phyloP scores from a whole-genome alignment of 2,329 filamentous ascomycete species.

The Phaeosphaeria sp. region DNA sequence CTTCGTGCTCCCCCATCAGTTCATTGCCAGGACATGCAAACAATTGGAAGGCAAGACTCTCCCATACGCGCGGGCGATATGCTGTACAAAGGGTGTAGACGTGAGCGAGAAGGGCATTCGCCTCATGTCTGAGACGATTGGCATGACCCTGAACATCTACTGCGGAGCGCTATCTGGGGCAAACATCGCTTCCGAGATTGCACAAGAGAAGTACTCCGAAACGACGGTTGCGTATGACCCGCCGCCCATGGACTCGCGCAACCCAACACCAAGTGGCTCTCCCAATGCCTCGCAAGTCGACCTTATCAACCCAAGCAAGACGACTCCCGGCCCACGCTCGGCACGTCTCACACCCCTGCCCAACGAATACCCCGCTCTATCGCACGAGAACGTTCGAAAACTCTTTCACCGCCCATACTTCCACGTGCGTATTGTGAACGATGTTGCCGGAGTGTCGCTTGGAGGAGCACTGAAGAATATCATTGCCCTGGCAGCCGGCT shows the following conservation, averaged over 20 bases:
- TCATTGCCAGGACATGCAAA: slow-evolving; percentile 85
- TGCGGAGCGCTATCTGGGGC: slow-evolving; percentile 94
- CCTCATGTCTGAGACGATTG: slow-evolving; percentile 95
- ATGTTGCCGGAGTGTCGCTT: slow-evolving; percentile 96
- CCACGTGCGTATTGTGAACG: slow-evolving; percentile 90
- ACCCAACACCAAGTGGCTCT: slow-evolving; percentile 65
- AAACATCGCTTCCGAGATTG: slow-evolving; percentile 95
- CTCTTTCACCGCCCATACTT: slow-evolving; percentile 98
- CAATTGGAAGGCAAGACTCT: slow-evolving; percentile 87
- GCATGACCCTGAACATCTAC: slow-evolving; percentile 89
- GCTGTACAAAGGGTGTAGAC: slow-evolving; percentile 97
- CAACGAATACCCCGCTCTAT: slow-evolving; percentile 81
- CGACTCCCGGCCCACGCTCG: slow-evolving; percentile 64
- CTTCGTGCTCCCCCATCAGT: slow-evolving; percentile 97
- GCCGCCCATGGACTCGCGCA: slow-evolving; percentile 82
- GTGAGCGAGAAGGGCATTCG: slow-evolving; percentile 85
- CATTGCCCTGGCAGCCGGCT: slow-evolving; percentile 90
- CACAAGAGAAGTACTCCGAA: slow-evolving; percentile 94
- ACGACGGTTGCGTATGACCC: slow-evolving; percentile 97
- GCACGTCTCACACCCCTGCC: slow-evolving; percentile 79
- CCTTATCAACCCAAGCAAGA: slow-evolving; percentile 59
- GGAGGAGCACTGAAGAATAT: slow-evolving; percentile 97
- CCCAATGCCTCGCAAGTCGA: slow-evolving; percentile 59
- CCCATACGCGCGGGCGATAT: slow-evolving; percentile 90
- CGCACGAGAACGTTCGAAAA: slow-evolving; percentile 80